Conservation (phyloP, 495 filamentous ascomycete genomes). For the Penicillium salamii region DNA sequence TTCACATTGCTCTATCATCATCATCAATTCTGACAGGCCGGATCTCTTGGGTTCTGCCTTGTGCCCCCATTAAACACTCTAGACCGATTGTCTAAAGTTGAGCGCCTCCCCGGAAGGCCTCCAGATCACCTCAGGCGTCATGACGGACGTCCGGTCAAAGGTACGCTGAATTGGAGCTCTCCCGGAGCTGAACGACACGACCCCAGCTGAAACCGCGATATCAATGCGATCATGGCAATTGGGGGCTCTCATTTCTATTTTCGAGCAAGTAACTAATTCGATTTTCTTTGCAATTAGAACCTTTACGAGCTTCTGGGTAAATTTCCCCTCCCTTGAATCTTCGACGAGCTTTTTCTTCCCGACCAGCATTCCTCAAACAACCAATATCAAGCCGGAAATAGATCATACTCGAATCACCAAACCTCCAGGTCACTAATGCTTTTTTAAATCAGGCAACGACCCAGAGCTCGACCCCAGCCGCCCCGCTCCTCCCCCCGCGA, state of each 20-base stretch:
- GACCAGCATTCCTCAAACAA: constrained; percentile 9
- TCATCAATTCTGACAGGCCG: constrained; percentile 30
- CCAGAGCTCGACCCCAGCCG: constrained; percentile 80
- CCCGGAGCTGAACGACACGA: constrained; percentile 6
- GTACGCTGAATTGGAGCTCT: constrained; percentile 29
- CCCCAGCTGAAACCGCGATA: background rate
- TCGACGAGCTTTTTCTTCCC: constrained; percentile 11
- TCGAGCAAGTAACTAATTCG: constrained; percentile 1
- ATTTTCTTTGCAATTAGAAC: constrained; percentile 49
- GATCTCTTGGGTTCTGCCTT: constrained; percentile 41
- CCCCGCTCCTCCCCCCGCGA: constrained; percentile 72
- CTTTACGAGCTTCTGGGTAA: constrained; percentile 86
- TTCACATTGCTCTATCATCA: constrained; percentile 24
- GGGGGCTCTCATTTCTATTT: background rate
- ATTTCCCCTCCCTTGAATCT: constrained; percentile 31
- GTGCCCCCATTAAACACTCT: constrained; percentile 24
- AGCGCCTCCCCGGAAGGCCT: constrained; percentile 51
- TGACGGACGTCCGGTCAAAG: constrained; percentile 53
- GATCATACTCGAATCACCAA: background rate
- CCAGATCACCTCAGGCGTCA: constrained; percentile 48
- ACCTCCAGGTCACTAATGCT: constrained; percentile 17
- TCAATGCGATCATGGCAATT: background rate
- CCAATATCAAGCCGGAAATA: background rate
- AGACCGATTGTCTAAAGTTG: constrained; percentile 35
- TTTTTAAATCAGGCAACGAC: constrained; percentile 68